These are phyloP conservation scores for Sisymbrium irio DNA, from an alignment of 345 rosid species.

Conservation along the genomic window DNA sequence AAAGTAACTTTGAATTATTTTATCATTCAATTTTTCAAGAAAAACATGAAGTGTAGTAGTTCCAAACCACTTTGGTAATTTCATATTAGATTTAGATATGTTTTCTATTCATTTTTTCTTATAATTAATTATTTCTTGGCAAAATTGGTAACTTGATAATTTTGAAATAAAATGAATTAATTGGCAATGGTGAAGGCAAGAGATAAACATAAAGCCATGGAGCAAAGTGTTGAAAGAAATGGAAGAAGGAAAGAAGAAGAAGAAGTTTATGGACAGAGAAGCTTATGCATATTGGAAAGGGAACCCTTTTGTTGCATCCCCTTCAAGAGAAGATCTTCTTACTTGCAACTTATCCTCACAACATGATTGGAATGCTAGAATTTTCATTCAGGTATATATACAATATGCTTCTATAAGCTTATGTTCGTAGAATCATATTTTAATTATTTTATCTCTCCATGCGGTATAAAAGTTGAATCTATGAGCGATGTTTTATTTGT, in stretches of 20 bases:
- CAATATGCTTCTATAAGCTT: not conserved
- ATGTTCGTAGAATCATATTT: not conserved
- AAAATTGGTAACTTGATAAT: not conserved
- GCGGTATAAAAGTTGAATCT: not conserved
- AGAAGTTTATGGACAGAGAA: slow-evolving; percentile 57
- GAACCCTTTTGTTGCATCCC: slow-evolving; percentile 55
- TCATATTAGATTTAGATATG: not conserved
- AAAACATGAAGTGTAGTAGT: not conserved
- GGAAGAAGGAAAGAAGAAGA: slow-evolving; percentile 46
- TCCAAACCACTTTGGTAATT: not conserved
- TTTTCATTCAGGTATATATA: slow-evolving; percentile 53
- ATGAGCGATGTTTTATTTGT: not conserved
- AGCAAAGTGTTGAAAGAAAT: slow-evolving; percentile 43
- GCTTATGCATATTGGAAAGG: slow-evolving; percentile 93
- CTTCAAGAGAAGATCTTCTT: slow-evolving; percentile 57
- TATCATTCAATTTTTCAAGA: slow-evolving; percentile 4
- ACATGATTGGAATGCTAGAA: slow-evolving; percentile 82
- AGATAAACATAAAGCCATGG: slow-evolving; percentile 79
- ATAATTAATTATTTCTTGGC: not conserved
- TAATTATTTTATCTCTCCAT: not conserved
- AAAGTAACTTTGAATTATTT: slow-evolving; percentile 5
- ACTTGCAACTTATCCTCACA: slow-evolving; percentile 54
- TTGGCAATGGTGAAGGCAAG: slow-evolving; percentile 47
- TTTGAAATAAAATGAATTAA: not conserved
- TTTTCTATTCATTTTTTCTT: not conserved